phyloP scores from a whole-genome alignment of 176 grass and related monocot species.

The Pontederia paniculata region DNA sequence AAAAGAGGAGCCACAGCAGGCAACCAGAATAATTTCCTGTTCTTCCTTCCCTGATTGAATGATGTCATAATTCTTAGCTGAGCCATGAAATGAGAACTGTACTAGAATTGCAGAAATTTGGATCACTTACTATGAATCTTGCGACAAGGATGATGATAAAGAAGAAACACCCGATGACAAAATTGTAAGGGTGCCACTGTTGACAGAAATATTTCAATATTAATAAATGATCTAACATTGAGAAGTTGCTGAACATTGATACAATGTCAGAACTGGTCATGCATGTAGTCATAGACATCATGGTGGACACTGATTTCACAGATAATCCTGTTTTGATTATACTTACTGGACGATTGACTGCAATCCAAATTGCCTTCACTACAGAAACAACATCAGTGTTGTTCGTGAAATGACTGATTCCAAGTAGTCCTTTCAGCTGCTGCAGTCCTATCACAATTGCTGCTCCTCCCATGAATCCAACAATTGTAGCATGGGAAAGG shows the following conservation, averaged over 20 bases:
- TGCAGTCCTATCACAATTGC: constrained; percentile 88
- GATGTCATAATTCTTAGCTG: background rate
- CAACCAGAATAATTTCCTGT: constrained; percentile 84
- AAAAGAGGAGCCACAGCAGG: constrained; percentile 59
- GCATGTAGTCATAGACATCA: background rate
- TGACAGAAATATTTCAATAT: background rate
- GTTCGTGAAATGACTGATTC: constrained; percentile 70
- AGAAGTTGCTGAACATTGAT: background rate
- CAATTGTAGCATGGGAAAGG: constrained; percentile 84
- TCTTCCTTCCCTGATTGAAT: constrained; percentile 42
- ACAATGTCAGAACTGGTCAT: background rate
- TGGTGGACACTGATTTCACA: background rate
- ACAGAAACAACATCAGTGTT: constrained; percentile 76
- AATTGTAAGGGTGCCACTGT: constrained; percentile 83
- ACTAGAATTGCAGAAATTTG: background rate
- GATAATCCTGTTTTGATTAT: background rate
- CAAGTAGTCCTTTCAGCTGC: constrained; percentile 88
- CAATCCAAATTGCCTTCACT: constrained; percentile 39
- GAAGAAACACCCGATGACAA: constrained; percentile 76
- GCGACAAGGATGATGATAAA: constrained; percentile 73
- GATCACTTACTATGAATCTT: constrained; percentile 78
- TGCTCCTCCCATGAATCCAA: constrained; percentile 88
- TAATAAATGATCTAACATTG: background rate
- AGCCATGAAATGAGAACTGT: background rate
- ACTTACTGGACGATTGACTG: constrained; percentile 54